phyloP scores from a whole-genome alignment of 83 land plant species.

The Picea abies region DNA sequence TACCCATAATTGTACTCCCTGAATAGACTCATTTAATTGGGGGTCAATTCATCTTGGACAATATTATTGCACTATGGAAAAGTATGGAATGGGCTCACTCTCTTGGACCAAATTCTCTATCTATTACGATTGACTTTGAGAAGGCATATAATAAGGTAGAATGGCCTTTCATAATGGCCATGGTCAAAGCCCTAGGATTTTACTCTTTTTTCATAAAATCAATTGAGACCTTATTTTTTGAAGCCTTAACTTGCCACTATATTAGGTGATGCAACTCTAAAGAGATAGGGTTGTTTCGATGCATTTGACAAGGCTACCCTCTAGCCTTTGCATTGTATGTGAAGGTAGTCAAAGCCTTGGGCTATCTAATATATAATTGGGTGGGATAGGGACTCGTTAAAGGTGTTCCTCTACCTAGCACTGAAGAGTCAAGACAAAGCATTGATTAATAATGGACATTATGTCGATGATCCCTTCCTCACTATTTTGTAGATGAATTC shows the following conservation, averaged over 20 bases:
- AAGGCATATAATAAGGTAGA: background rate
- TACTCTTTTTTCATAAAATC: background rate
- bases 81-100: background rate
- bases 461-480: too few relatives aligned
- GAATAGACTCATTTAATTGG: background rate
- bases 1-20: background rate
- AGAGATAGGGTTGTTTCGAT: background rate
- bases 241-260: background rate
- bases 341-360: too few relatives aligned
- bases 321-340: background rate
- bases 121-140: background rate
- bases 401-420: too few relatives aligned
- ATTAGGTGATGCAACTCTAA: background rate
- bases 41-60: background rate
- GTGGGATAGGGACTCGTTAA: too few relatives aligned
- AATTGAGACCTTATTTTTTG: background rate
- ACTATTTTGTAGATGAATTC: too few relatives aligned
- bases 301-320: background rate
- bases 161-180: background rate
- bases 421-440: too few relatives aligned
- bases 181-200: background rate
- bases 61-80: background rate
- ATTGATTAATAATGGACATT: too few relatives aligned
- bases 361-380: too few relatives aligned
- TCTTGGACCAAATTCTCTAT: background rate